Percentiles rank a stretch among this genome's conserved stretches.
Conservation (phyloP, 2,329 filamentous ascomycete species). For the Talaromyces amestolkiae region DNA sequence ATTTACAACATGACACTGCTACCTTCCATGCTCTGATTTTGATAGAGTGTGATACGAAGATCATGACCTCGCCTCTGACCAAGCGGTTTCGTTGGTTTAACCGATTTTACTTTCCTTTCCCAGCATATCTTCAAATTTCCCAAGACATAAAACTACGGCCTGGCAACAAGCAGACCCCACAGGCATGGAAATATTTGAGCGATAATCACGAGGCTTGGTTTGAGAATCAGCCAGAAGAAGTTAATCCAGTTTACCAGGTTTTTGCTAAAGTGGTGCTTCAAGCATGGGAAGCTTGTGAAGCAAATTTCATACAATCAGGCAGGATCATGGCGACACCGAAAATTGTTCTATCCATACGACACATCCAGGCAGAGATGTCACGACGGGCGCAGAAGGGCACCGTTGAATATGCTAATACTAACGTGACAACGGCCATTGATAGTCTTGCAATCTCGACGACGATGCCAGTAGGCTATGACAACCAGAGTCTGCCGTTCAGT, state of each 20-base stretch:
- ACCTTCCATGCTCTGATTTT: slow-evolving; percentile 33
- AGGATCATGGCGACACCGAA: slow-evolving; percentile 24
- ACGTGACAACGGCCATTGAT: neutral
- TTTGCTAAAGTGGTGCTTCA: slow-evolving; percentile 42
- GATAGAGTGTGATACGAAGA: slow-evolving; percentile 49
- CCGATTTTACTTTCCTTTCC: slow-evolving; percentile 49
- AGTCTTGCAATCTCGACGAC: neutral
- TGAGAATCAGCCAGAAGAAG: neutral
- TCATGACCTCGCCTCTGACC: slow-evolving; percentile 43
- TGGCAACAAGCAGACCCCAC: slow-evolving; percentile 21
- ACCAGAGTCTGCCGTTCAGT: neutral
- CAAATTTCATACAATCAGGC: neutral
- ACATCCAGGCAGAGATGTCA: slow-evolving; percentile 22
- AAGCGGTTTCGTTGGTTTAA: slow-evolving; percentile 46
- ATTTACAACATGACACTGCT: slow-evolving; percentile 1
- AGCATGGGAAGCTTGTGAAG: slow-evolving; percentile 40
- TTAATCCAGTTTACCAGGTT: slow-evolving; percentile 27
- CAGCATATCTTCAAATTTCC: slow-evolving; percentile 48
- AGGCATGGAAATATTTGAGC: slow-evolving; percentile 48
- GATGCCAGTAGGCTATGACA: neutral
- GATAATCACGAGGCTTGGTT: slow-evolving; percentile 46
- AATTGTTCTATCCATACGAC: slow-evolving; percentile 33
- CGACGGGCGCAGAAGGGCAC: neutral
- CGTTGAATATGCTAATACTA: neutral
- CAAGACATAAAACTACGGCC: slow-evolving; percentile 45